Evolutionary conservation across 352 stramenopile genomes (phyloP), one percentile per base, ranked within the genome.

Genomic region (Pythium phragmiticola): DNA sequence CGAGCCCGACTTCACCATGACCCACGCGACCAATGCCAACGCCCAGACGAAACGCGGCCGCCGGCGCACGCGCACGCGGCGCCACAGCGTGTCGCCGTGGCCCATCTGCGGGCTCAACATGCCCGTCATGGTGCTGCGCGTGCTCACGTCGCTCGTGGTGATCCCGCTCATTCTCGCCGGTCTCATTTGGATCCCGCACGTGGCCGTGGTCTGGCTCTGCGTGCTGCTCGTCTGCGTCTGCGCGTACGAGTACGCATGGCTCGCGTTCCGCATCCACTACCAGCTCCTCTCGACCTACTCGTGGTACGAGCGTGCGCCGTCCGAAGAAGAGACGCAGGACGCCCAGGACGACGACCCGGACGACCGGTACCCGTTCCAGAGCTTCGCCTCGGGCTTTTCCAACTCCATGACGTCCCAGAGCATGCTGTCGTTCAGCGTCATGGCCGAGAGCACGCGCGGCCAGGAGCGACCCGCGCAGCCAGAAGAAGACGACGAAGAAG

Each of bases 241-340:
- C 49, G 12, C 47, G 16, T 71, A 72, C 21, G 68, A 74, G 33
- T 74, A 65, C 43, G 58, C 68, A 34, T 74, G 68, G 68, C 34
- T 74, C 43, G 68, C 68, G 23, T 68, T 72, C 60, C 68, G 68
- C 30, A 66, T 74, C 45, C 68, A 74, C 41, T 68, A 59, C 63
- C 68, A 67, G 14, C n/a, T 74, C 7, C 33, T 70, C n/a, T 55
- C 51, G 33, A 70, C 67, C 1, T 69, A 66, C 34, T 45, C 34
- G 13, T 67, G 60, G 52, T 74, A 74, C 53, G 67, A 74, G 50
- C 55, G 55, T 17, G 62, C 60, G 12, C 54, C 63, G 16, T 61
- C 58, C 23, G 41, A 66, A 12, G 49, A 62, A 37, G 42, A 64
- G 41, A 58, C 30, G 17, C 21, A 56, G 55, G 54, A 64, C 30